Percentiles rank a stretch among this genome's conserved stretches.
phyloP scores from a whole-genome alignment of 2,329 filamentous ascomycete genomes.

The Cadophora gregata region DNA sequence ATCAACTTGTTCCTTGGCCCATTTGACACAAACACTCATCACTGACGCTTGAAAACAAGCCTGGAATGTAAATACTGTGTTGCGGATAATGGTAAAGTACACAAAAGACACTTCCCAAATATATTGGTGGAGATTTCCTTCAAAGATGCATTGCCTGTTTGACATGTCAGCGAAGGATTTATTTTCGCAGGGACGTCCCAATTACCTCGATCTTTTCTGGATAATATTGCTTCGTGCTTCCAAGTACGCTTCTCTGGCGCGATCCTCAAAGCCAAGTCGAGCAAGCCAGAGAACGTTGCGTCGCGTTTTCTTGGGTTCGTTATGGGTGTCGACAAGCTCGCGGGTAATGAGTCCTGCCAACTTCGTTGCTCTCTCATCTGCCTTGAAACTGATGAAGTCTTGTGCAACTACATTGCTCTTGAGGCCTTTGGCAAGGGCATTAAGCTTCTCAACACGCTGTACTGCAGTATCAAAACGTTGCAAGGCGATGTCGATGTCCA shows the following conservation, averaged over 20 bases:
- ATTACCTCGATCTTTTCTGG: constrained; percentile 80
- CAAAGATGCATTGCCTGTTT: constrained; percentile 87
- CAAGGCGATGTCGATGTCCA: constrained; percentile 94
- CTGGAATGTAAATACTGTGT: constrained; percentile 90
- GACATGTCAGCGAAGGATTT: constrained; percentile 9
- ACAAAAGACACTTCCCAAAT: constrained; percentile 96
- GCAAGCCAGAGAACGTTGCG: constrained; percentile 84
- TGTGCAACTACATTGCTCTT: constrained; percentile 88
- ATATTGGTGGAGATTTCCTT: constrained; percentile 89
- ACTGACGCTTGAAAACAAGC: constrained; percentile 82
- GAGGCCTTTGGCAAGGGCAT: constrained; percentile 76
- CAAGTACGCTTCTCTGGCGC: constrained; percentile 86
- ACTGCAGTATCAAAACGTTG: constrained; percentile 89
- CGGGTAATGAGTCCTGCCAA: constrained; percentile 79
- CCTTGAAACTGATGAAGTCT: constrained; percentile 90
- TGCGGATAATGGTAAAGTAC: constrained; percentile 92
- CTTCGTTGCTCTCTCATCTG: constrained; percentile 81
- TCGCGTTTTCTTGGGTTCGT: constrained; percentile 77
- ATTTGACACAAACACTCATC: constrained; percentile 95
- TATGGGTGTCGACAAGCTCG: constrained; percentile 78
- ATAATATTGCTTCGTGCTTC: constrained; percentile 79
- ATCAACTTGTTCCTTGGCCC: constrained; percentile 96
- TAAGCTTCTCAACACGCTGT: constrained; percentile 81
- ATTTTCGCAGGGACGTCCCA: background rate
- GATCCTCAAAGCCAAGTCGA: constrained; percentile 87